These are phyloP conservation scores for Dactylellina leptospora DNA, from an alignment of 2,329 filamentous ascomycete genomes.

Conservation along the genomic window DNA sequence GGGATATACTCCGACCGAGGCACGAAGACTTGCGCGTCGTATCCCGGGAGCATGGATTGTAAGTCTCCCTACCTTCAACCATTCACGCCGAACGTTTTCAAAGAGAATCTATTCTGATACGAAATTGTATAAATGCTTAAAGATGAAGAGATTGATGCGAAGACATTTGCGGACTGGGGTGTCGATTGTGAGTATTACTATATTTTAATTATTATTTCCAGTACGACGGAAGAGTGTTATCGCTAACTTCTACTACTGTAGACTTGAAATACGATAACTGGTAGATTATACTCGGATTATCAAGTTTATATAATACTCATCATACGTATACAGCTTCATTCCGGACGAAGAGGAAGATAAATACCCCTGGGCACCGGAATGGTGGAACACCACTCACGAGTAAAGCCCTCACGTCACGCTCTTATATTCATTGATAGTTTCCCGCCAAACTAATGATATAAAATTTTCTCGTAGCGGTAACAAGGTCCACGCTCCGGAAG, in stretches of 20 bases:
- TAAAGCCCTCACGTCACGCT: too few relatives aligned
- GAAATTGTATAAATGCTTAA: neutral
- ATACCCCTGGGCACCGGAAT: constrained; percentile 50
- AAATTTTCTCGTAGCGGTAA: constrained; percentile 43
- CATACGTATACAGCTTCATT: constrained; percentile 19
- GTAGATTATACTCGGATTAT: constrained; percentile 54
- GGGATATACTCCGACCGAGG: constrained; percentile 71
- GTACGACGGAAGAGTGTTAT: too few relatives aligned
- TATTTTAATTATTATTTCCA: neutral
- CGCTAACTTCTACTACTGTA: constrained; percentile 47
- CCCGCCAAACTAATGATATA: too few relatives aligned
- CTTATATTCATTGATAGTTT: too few relatives aligned
- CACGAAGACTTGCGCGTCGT: constrained; percentile 66
- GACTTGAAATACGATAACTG: constrained; percentile 71
- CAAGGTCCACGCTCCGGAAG: constrained; percentile 60
- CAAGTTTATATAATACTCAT: neutral
- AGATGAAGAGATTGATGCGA: constrained; percentile 49
- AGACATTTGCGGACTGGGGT: constrained; percentile 68
- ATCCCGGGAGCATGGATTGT: constrained; percentile 67
- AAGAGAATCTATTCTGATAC: neutral
- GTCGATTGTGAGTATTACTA: constrained; percentile 64
- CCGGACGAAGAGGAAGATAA: constrained; percentile 46
- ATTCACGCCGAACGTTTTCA: neutral
- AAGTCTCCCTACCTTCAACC: constrained; percentile 59
- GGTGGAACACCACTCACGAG: constrained; percentile 45